A percentile compares a stretch with the other conserved stretches of the same genome.
Conservation (phyloP, 371 early-diverging fungal genomes). For the Mycotypha africana region DNA sequence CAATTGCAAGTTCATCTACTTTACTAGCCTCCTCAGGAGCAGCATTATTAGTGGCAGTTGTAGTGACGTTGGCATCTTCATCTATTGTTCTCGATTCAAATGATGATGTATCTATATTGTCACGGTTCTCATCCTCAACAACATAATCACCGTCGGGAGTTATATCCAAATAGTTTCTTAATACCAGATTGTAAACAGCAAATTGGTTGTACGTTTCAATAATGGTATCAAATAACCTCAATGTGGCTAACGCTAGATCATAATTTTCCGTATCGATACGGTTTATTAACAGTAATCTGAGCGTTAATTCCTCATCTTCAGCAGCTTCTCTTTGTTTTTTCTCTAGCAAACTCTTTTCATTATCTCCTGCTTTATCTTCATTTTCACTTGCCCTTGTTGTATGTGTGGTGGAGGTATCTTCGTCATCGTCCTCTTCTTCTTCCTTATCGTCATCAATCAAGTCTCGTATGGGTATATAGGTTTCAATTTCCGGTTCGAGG, state of each 20-base stretch:
- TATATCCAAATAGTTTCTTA: slow-evolving; percentile 54
- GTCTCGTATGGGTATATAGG: slow-evolving; percentile 16
- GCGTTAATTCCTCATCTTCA: slow-evolving; percentile 12
- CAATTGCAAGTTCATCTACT: slow-evolving; percentile 2
- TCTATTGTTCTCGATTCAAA: slow-evolving; percentile 34
- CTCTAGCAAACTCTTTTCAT: neutral
- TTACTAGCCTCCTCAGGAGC: slow-evolving; percentile 1
- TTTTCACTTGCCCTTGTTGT: slow-evolving; percentile 8
- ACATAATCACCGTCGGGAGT: slow-evolving; percentile 39
- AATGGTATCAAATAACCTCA: slow-evolving; percentile 59
- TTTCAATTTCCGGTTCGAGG: slow-evolving; percentile 36
- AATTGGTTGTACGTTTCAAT: slow-evolving; percentile 63
- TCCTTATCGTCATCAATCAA: slow-evolving; percentile 31
- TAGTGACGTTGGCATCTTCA: slow-evolving; percentile 22
- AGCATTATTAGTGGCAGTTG: no score
- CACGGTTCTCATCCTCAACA: slow-evolving; percentile 16
- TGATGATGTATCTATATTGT: slow-evolving; percentile 31
- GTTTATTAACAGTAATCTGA: slow-evolving; percentile 32
- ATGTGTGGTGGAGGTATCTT: slow-evolving; percentile 9
- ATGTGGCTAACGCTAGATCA: slow-evolving; percentile 47
- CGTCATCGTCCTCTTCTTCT: no score
- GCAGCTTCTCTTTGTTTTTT: neutral
- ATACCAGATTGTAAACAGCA: slow-evolving; percentile 53
- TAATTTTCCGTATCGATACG: slow-evolving; percentile 41
- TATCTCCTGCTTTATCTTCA: neutral